Percentiles rank a stretch among this genome's conserved stretches.
Conservation (phyloP, 805 yeast species). For the Tetrapisispora phaffii region DNA sequence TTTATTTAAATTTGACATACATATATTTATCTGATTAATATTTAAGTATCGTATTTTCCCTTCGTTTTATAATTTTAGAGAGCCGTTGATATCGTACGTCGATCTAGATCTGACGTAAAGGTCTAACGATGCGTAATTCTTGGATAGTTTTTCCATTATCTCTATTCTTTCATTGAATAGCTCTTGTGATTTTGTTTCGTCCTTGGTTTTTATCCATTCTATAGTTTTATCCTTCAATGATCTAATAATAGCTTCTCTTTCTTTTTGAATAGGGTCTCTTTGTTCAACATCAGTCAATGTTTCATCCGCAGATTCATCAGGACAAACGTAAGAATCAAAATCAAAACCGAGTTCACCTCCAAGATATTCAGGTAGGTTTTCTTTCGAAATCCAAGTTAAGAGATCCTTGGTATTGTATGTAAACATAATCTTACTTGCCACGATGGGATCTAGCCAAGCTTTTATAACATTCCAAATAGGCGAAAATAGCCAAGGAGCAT, state of each 20-base stretch:
- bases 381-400: constrained; percentile 44
- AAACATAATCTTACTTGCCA: constrained; percentile 78
- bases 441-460: constrained; percentile 92
- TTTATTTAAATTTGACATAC: too few species aligned
- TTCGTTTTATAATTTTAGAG: constrained; percentile 24
- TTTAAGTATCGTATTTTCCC: too few species aligned
- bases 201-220: constrained; percentile 66
- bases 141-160: constrained; percentile 42
- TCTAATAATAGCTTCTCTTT: constrained; percentile 45
- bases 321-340: constrained; percentile 46
- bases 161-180: constrained; percentile 38
- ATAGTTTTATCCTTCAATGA: constrained; percentile 55
- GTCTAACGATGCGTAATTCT: constrained; percentile 59
- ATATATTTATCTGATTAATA: not conserved
- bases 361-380: constrained; percentile 52
- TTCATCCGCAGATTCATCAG: constrained; percentile 48
- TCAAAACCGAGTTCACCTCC: constrained; percentile 61
- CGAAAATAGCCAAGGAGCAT: constrained; percentile 92
- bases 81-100: constrained; percentile 64
- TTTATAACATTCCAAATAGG: constrained; percentile 89
- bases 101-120: constrained; percentile 73
- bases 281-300: constrained; percentile 36
- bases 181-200: constrained; percentile 31
- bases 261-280: constrained; percentile 34
- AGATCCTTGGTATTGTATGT: constrained; percentile 62